These are phyloP conservation scores for Backusella luteola DNA, from an alignment of 192 early-diverging fungal genomes.

Conservation along the genomic window DNA sequence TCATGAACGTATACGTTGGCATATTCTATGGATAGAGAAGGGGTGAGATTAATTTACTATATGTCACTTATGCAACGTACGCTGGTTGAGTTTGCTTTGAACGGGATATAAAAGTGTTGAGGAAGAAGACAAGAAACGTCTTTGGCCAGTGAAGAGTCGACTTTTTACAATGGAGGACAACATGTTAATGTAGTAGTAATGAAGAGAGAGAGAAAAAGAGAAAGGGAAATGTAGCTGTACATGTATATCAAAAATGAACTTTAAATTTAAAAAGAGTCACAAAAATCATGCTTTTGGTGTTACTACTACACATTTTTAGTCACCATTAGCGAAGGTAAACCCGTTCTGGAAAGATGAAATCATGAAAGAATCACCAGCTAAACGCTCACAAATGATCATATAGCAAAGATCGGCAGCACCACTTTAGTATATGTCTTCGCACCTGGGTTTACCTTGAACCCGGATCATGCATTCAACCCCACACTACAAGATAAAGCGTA, in stretches of 20 bases:
- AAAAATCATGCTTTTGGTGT: background rate
- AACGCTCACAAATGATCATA: too few relatives aligned
- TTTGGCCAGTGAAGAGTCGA: background rate
- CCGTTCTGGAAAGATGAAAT: too few relatives aligned
- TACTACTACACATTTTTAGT: too few relatives aligned
- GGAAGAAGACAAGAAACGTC: background rate
- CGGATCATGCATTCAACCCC: conserved; percentile 61
- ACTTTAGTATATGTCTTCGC: conserved; percentile 75
- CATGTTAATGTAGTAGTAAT: background rate
- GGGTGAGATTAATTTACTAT: background rate
- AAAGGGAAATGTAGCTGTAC: background rate
- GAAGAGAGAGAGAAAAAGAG: background rate
- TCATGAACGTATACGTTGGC: background rate
- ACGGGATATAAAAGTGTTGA: background rate
- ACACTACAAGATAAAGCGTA: conserved; percentile 64
- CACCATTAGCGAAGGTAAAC: too few relatives aligned
- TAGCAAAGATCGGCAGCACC: conserved; percentile 55
- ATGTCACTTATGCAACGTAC: background rate
- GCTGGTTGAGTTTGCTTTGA: background rate
- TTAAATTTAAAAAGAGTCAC: background rate
- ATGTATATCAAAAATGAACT: background rate
- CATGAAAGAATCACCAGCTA: too few relatives aligned
- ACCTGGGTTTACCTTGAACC: conserved; percentile 67
- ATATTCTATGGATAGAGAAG: background rate
- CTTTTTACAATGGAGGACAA: background rate